Base-by-base conservation (phyloP, 2,329 filamentous ascomycete genomes). In the Colletotrichum truncatum region DNA sequence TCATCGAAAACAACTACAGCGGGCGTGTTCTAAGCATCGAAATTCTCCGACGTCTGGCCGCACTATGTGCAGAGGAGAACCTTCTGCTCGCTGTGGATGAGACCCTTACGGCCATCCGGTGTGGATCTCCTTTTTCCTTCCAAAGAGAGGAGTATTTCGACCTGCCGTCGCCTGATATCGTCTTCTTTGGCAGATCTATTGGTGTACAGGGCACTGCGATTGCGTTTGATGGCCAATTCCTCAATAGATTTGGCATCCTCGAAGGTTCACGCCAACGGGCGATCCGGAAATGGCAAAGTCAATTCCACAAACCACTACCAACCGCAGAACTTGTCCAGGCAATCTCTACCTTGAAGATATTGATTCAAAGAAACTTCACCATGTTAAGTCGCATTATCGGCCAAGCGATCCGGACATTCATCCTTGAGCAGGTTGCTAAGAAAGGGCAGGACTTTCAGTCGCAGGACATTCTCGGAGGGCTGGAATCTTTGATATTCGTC, bases 91-190 rank as follows among this genome's bases (percentile, higher is more conserved):
- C 68, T 18, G 65, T 70, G 2, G 71, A 73, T 30, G 69, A 73
- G 64, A 72, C 68, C 2, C 67, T 71, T 36, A 70, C 71, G 3
- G 71, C 71, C 0, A 68, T 73, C 43, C 66, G 71, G 2, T 73
- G 71, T 9, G 71, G 71, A 49, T 65, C 69, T 9, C 74, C 72
- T 16, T 77, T 77, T 61, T 21, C 69, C 5, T 73, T 73, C 36
- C 71, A 70, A 56, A 51, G 71, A 14, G 67, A 68, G 14, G 71
- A 72, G 32, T 73, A 72, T 45, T 54, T 54, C 7, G 34, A 57
- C 2, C 4, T 62, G 2, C 64, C 54, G 8, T 46, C 46, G 6
- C 70, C 71, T 0, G 71, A 73, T 16, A 30, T 73, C 2, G 71
- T 71, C 46, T 71, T 73, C 30, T 72, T 73, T 25, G 71, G 71